phyloP scores from a whole-genome alignment of 2,329 filamentous ascomycete genomes.

The Aspergillus carbonarius region DNA sequence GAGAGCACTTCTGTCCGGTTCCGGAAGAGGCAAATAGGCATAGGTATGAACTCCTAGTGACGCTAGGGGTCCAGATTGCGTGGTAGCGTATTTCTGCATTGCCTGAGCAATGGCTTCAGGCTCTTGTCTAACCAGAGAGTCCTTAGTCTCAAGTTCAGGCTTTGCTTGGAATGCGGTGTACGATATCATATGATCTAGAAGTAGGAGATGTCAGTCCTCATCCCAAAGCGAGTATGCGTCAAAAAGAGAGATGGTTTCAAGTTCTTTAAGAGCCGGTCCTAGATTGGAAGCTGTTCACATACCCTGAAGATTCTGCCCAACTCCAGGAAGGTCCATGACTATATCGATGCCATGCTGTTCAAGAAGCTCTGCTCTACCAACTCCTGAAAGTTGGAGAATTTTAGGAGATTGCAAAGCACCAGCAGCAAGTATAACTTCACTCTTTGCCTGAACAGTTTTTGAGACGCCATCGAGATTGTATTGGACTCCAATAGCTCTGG shows the following conservation, averaged over 20 bases:
- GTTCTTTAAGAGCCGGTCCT: neutral
- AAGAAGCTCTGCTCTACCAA: slow-evolving; percentile 44
- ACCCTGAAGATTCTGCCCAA: slow-evolving; percentile 34
- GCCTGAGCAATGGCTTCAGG: slow-evolving; percentile 4
- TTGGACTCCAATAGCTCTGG: slow-evolving; percentile 5
- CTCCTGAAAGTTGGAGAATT: slow-evolving; percentile 51
- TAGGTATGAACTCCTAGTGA: slow-evolving; percentile 8
- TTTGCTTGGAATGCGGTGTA: slow-evolving; percentile 10
- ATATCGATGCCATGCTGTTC: slow-evolving; percentile 40
- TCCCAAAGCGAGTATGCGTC: neutral
- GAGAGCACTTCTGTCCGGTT: neutral
- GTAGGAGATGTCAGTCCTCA: neutral
- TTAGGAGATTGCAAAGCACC: slow-evolving; percentile 37
- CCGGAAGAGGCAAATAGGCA: slow-evolving; percentile 6
- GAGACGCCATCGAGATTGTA: neutral
- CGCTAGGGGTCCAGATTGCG: slow-evolving; percentile 3
- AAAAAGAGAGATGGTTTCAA: neutral
- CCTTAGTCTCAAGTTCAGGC: slow-evolving; percentile 5
- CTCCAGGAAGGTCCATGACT: slow-evolving; percentile 48
- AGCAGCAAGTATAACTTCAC: slow-evolving; percentile 7
- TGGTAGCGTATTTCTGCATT: slow-evolving; percentile 7
- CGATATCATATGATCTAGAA: slow-evolving; percentile 9
- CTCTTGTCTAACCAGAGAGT: slow-evolving; percentile 7
- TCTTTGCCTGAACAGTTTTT: slow-evolving; percentile 5
- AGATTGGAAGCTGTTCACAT: neutral